These are phyloP conservation scores for Candida oleophila DNA, from an alignment of 805 yeast genomes.

Conservation along the genomic window DNA sequence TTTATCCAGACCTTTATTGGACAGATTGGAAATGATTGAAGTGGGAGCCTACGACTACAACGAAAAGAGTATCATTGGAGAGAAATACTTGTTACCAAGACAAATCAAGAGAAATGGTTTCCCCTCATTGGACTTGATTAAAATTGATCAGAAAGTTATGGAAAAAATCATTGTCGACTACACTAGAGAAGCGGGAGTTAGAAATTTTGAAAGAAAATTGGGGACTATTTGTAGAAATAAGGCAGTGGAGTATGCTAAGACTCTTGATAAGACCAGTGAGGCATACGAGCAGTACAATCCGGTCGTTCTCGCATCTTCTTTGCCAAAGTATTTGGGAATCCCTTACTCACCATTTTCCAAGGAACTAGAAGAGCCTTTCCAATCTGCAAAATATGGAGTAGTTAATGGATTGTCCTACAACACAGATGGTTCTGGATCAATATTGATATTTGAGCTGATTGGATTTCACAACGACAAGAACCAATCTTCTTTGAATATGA, in stretches of 20 bases:
- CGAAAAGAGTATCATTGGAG: conserved; percentile 74
- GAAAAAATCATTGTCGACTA: conserved; percentile 62
- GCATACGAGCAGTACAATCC: conserved; percentile 29
- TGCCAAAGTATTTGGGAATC: conserved; percentile 68
- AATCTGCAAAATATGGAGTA: conserved; percentile 61
- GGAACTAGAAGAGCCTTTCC: conserved; percentile 38
- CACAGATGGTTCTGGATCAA: conserved; percentile 83
- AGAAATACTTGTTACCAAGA: conserved; percentile 68
- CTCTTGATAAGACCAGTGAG: conserved; percentile 15
- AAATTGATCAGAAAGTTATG: conserved; percentile 54
- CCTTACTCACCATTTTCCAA: conserved; percentile 44
- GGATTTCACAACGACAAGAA: conserved; percentile 49
- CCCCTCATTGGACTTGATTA: conserved; percentile 34
- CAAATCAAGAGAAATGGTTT: conserved; percentile 72
- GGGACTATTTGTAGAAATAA: conserved; percentile 78
- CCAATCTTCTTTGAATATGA: conserved; percentile 50
- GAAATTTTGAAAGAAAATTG: conserved; percentile 72
- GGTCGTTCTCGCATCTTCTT: conserved; percentile 49
- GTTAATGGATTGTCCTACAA: conserved; percentile 89
- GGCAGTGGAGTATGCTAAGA: conserved; percentile 65
- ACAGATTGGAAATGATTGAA: conserved; percentile 80
- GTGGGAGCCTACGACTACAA: conserved; percentile 76
- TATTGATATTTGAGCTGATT: conserved; percentile 75
- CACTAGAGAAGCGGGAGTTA: conserved; percentile 84
- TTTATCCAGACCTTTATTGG: conserved; percentile 74